Conservation (phyloP, 176 grass and related monocot genomes). For the Rhynchospora tenuis region DNA sequence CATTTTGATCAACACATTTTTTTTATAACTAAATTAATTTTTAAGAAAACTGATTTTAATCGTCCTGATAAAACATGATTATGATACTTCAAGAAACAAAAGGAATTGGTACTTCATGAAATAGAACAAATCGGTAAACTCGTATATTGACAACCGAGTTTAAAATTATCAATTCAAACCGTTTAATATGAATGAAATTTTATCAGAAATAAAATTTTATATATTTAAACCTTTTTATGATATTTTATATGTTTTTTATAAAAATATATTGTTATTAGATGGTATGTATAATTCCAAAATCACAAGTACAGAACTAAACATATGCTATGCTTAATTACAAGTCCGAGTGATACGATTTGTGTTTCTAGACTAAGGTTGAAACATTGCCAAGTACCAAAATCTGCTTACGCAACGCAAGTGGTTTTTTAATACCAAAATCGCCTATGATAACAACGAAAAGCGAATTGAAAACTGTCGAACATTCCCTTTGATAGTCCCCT, state of each 20-base stretch:
- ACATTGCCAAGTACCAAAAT: neutral
- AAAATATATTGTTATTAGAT: neutral
- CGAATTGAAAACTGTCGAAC: slow-evolving; percentile 15
- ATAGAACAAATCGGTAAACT: too few relatives aligned
- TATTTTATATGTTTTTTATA: neutral
- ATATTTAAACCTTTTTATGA: neutral
- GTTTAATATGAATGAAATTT: neutral
- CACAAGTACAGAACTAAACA: too few relatives aligned
- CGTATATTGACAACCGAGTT: too few relatives aligned
- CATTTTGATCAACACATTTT: neutral
- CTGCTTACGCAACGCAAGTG: neutral
- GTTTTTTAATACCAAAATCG: slow-evolving; percentile 7
- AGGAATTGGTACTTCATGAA: too few relatives aligned
- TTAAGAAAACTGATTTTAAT: neutral
- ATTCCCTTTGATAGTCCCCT: neutral
- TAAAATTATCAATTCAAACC: too few relatives aligned
- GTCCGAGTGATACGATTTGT: neutral
- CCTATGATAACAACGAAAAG: neutral
- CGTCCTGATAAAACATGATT: neutral
- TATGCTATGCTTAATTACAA: neutral
- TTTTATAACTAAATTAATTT: neutral
- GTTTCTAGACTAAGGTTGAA: neutral
- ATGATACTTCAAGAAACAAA: neutral
- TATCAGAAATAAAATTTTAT: neutral
- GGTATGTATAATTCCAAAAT: too few relatives aligned